Conservation (phyloP, 495 filamentous ascomycete species). For the Penicillium soppii region DNA sequence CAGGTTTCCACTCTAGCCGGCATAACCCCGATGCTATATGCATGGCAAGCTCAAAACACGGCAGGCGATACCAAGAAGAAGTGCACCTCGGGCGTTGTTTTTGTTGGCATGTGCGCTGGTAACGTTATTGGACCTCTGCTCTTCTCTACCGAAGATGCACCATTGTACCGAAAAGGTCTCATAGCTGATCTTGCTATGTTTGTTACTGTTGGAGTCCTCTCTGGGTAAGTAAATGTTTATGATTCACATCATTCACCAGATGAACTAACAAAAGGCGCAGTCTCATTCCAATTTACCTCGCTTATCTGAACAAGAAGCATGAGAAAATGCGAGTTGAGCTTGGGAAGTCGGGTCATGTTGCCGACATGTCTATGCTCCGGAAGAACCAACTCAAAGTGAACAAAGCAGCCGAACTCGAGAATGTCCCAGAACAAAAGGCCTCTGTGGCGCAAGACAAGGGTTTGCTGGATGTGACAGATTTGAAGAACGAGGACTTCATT, state of each 20-base stretch:
- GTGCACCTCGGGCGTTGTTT: slow-evolving; percentile 22
- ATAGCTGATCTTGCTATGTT: slow-evolving; percentile 29
- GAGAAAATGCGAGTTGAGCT: slow-evolving; percentile 39
- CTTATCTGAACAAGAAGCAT: slow-evolving; percentile 47
- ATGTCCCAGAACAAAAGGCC: slow-evolving; percentile 3
- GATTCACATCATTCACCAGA: too few species aligned
- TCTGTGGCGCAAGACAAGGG: slow-evolving; percentile 16
- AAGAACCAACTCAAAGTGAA: slow-evolving; percentile 11
- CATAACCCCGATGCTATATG: slow-evolving; percentile 27
- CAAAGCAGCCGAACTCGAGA: slow-evolving; percentile 21
- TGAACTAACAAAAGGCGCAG: too few species aligned
- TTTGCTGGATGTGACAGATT: slow-evolving; percentile 25
- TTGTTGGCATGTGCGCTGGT: slow-evolving; percentile 25
- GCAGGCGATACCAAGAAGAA: slow-evolving; percentile 31
- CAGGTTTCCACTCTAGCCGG: slow-evolving; percentile 26
- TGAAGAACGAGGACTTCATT: slow-evolving; percentile 31
- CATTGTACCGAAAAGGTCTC: slow-evolving; percentile 23
- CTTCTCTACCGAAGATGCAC: slow-evolving; percentile 22
- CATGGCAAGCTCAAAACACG: slow-evolving; percentile 31
- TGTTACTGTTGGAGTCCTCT: slow-evolving; percentile 16
- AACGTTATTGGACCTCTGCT: slow-evolving; percentile 29
- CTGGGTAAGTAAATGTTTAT: too few species aligned
- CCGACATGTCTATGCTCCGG: slow-evolving; percentile 23
- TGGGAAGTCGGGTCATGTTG: slow-evolving; percentile 20
- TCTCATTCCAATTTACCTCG: slow-evolving; percentile 40